Evolutionary conservation across 2,329 filamentous ascomycete species (phyloP), one percentile per base, ranked within the genome.

Genomic region (Colletotrichum limetticola): DNA sequence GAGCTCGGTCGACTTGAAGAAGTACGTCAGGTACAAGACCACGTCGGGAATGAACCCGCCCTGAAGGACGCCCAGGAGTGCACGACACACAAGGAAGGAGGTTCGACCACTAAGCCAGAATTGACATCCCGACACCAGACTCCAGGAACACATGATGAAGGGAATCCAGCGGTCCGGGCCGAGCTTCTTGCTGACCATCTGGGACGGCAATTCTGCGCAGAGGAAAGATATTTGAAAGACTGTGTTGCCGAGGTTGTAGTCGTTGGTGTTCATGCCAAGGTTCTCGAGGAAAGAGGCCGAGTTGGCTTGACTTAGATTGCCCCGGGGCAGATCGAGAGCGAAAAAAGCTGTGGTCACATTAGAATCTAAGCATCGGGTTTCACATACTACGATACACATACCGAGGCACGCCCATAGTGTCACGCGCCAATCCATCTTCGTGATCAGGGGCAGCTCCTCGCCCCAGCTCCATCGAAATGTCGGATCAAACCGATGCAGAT

Each of bases 181-280:
- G 1, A 83, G 75, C 76, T 86, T 87, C 78, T 92, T 92, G 56
- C 85, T 87, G 16, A 92, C 77, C 9, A 92, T 83, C 76, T 92
- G 90, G 0, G 89, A 91, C 0, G 90, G 90, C 2, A 92, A 80
- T 76, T 92, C 90, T 0, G 90, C 89, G 5, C 85, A 79, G 2
- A 91, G 79, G 74, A 91, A 91, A 0, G 84, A 84, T 4, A 89
- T 78, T 0, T 85, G 82, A 75, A 90, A 91, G 59, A 91, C 84
- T 0, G 86, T 88, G 76, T 90, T 84, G 30, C 89, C 89, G 19
- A 86, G 79, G 76, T 90, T 91, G 77, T 86, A 88, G 68, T 86
- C 83, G 57, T 83, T 82, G 1, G 81, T 83, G 19, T 76, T 74
- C 61, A 83, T 76, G 0, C 77, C 76, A 4, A 83, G 74, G 42